A percentile compares a stretch with the other conserved stretches of the same genome.
Evolutionary conservation across 148 eudicot genomes (phyloP).

Genomic region (Camellia japonica): DNA sequence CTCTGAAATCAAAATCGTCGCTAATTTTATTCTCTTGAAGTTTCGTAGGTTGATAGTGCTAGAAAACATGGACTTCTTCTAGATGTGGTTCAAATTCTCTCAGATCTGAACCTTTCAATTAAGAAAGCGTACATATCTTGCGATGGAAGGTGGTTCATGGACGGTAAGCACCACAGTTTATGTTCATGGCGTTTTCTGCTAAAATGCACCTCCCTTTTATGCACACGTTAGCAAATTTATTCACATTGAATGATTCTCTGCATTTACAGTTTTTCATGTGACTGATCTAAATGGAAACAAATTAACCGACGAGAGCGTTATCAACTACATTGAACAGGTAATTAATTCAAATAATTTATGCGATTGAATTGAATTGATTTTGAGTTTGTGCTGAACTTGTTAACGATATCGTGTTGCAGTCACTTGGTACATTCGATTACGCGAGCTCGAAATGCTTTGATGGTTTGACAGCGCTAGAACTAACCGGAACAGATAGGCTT

Average conservation of each 20-base stretch:
- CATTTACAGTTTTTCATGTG: constrained; percentile 86
- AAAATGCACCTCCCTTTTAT: constrained; percentile 5
- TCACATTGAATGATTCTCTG: background rate
- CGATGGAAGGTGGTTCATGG: constrained; percentile 98
- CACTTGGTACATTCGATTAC: constrained; percentile 64
- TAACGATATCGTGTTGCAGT: constrained; percentile 36
- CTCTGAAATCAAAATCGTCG: background rate
- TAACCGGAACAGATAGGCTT: constrained; percentile 77
- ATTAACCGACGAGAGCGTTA: constrained; percentile 72
- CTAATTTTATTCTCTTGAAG: background rate
- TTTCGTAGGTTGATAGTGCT: constrained; percentile 75
- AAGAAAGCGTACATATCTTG: constrained; percentile 86
- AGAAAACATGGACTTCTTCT: constrained; percentile 82
- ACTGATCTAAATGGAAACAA: constrained; percentile 80
- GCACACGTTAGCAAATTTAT: background rate
- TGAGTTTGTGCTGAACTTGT: background rate
- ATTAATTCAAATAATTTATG: background rate
- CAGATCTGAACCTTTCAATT: constrained; percentile 81
- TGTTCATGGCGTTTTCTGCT: background rate
- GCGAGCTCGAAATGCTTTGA: constrained; percentile 37
- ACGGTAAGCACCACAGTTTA: constrained; percentile 52
- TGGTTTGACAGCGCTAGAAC: constrained; percentile 74
- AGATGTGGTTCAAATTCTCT: constrained; percentile 85
- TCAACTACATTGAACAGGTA: constrained; percentile 86
- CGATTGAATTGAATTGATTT: background rate